Conservation (phyloP, 495 filamentous ascomycete genomes). For the Articulospora tetracladia region DNA sequence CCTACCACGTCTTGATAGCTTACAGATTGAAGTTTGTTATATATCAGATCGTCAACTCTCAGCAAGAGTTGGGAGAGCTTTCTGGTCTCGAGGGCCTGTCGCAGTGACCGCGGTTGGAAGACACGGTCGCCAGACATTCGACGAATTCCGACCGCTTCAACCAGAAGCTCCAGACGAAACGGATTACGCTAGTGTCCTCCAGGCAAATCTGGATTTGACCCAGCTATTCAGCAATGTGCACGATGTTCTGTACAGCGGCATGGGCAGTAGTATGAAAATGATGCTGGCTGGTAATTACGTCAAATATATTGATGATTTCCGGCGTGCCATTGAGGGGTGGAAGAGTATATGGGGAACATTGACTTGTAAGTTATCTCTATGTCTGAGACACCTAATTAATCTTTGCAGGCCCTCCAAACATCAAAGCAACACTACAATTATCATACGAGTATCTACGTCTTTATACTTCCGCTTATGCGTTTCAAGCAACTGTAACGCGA, state of each 20-base stretch:
- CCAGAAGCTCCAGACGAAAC: constrained; percentile 49
- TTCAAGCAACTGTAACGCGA: constrained; percentile 58
- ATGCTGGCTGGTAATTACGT: constrained; percentile 63
- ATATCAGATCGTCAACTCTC: constrained; percentile 58
- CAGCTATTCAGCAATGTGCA: constrained; percentile 62
- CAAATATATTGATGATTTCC: constrained; percentile 63
- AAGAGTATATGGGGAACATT: constrained; percentile 58
- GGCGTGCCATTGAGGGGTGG: constrained; percentile 55
- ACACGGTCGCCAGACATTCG: constrained; percentile 30
- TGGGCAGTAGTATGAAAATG: constrained; percentile 57
- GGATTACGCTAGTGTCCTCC: constrained; percentile 58
- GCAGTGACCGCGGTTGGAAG: constrained; percentile 51
- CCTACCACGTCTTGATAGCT: neutral
- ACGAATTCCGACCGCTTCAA: constrained; percentile 56
- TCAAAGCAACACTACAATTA: constrained; percentile 54
- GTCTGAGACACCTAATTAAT: constrained; percentile 12
- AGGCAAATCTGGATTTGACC: constrained; percentile 57
- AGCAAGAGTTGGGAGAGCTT: constrained; percentile 58
- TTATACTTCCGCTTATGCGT: constrained; percentile 62
- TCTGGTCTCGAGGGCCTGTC: constrained; percentile 61
- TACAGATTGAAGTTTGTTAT: constrained; percentile 38
- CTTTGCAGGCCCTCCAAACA: constrained; percentile 44
- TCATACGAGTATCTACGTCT: constrained; percentile 60
- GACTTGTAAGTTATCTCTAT: constrained; percentile 36
- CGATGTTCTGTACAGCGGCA: constrained; percentile 59